Percentiles rank a stretch among this genome's conserved stretches.
phyloP scores from a whole-genome alignment of 1,284 basidiomycete species.

The Leccinum ponderosum region DNA sequence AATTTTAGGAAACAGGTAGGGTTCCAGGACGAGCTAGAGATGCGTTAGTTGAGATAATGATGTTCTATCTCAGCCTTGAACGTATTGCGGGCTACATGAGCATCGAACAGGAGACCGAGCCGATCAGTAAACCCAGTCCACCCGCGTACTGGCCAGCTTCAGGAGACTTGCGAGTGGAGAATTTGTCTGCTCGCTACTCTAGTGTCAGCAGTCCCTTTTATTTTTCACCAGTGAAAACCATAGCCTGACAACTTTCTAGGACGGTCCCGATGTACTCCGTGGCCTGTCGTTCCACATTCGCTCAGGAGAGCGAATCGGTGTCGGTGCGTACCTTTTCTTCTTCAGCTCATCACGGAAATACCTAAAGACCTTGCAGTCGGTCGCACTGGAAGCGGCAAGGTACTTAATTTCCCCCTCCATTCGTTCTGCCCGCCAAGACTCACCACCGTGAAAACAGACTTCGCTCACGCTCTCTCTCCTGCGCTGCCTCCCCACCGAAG shows the following conservation, averaged over 20 bases:
- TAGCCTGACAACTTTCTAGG: background rate
- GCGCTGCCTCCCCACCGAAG: slow-evolving; percentile 57
- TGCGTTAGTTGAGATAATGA: background rate
- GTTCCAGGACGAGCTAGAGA: background rate
- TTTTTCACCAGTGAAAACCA: background rate
- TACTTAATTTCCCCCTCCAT: background rate
- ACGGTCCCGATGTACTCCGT: slow-evolving; percentile 10
- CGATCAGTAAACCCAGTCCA: slow-evolving; percentile 51
- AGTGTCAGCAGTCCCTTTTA: slow-evolving; percentile 22
- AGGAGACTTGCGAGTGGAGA: slow-evolving; percentile 65
- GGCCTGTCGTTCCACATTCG: slow-evolving; percentile 9
- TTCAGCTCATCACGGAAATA: background rate
- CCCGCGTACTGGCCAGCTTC: slow-evolving; percentile 81
- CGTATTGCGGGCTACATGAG: slow-evolving; percentile 71
- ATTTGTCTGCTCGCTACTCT: slow-evolving; percentile 58
- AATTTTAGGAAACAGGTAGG: slow-evolving; percentile 15
- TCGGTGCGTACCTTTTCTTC: slow-evolving; percentile 7
- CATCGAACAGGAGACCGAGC: slow-evolving; percentile 70
- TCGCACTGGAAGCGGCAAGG: slow-evolving; percentile 18
- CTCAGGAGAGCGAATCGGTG: slow-evolving; percentile 13
- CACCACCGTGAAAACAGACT: slow-evolving; percentile 33
- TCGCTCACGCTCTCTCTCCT: slow-evolving; percentile 52
- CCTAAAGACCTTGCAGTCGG: slow-evolving; percentile 6
- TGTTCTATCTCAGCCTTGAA: slow-evolving; percentile 57
- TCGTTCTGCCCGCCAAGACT: background rate